Evolutionary conservation across 2,329 filamentous ascomycete species (phyloP), one percentile per base, ranked within the genome.

Genomic region (Talaromyces pinophilus): DNA sequence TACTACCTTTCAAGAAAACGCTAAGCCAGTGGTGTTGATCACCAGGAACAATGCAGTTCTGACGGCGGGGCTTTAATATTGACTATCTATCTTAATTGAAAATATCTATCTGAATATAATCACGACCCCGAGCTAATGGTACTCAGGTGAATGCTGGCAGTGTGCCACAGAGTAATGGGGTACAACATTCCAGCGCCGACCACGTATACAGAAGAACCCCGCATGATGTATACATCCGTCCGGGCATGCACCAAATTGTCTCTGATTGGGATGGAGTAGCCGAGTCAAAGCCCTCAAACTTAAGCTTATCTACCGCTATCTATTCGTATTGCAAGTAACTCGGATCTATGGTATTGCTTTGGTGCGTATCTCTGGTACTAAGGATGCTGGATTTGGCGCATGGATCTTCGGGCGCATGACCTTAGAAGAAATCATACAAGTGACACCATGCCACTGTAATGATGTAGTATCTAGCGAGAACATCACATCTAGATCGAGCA

Each of bases 161-260:
- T 22, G 52, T 38, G 52, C 30, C 17, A 22, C 52, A 22, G 50
- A 30, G 28, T 54, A n/a, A 54, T 30, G 25, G 33, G 15, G 25
- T 33, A 54, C 48, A 52, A 48, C 44, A 22, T 48, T 48, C 44
- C 4, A 48, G 44, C 5, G 22, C 46, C n/a, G 25, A 22, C 13
- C 15, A 30, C 25, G 46, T 50, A 50, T 50, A 25, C n/a, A n/a
- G n/a, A 42, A 22, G 30, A 57, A 57, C 54, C 54, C 54, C 52
- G 52, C 52, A 38, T 57, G 54, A 40, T 57, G 54, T 40, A 38
- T 40, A 40, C 54, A 38, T 57, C 54, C 54, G 54, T 13, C 50
- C 52, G 5, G 11, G 22, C 25, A 28, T 15, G 46, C 17, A 50
- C 11, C 46, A 17, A 50, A 50, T 28, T 8, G n/a, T 17, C n/a